Evolutionary conservation across 495 filamentous ascomycete species (phyloP), one percentile per base, ranked within the genome.

Genomic region (Haplographium delicatum): DNA sequence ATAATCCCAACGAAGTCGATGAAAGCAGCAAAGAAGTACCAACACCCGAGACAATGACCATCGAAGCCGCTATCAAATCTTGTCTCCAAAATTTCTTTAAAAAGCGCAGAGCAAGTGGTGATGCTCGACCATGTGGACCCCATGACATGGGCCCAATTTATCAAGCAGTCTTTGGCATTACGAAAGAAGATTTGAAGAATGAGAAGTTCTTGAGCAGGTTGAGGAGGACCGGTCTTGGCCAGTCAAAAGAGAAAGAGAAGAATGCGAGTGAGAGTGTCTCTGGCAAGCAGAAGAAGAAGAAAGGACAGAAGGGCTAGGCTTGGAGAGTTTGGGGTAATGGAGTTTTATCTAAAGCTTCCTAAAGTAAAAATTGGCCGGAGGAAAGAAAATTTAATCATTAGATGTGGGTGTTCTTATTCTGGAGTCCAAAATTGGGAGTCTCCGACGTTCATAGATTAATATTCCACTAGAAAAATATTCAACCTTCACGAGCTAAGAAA

Each of bases 41-140:
- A 44, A 38, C 26, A 40, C 44, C 33, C 16, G 27, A 39, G 27
- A 43, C 34, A 23, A 50, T 50, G 42, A 58, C 57, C 18, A 38
- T 66, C 7, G 62, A 65, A 44, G 47, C 56, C 7, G 56, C 53
- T 3, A 53, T 67, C 39, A 49, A 62, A 34, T 13, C 4, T 28
- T 46, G 38, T 18, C 43, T 67, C 16, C 35, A n/a, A 20, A 56
- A 50, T 31, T 63, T 67, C 54, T 54, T 63, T 30, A 58, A 62
- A 3, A 61, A 63, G 51, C 60, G 62, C 25, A 60, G 51, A 44
- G 62, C 58, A 27, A 63, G 58, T 46, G 58, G 53, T 26, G 64
- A 67, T 50, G 26, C 53, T 25, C 37, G 64, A 57, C 64, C 64
- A 30, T 55, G 53, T 23, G 53, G 53, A 38, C 53, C 53, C 19